Evolutionary conservation across 2,329 filamentous ascomycete genomes (phyloP).

Genomic region (Biscogniauxia sp.): DNA sequence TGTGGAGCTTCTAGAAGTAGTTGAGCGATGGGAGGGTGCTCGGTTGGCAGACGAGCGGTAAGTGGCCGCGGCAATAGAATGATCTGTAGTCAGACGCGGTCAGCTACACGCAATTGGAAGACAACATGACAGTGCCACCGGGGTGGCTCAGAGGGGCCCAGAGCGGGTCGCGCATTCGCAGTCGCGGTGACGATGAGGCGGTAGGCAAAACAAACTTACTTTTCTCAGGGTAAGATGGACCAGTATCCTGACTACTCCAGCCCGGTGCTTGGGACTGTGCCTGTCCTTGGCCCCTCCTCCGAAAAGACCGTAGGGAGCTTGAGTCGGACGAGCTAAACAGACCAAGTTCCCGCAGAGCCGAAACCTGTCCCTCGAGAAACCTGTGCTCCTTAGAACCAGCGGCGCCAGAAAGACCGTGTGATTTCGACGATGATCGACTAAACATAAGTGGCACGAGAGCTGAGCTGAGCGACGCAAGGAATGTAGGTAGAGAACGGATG

Average conservation of each 20-base stretch:
- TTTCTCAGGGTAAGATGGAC: slow-evolving; percentile 40
- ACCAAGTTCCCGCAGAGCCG: slow-evolving; percentile 38
- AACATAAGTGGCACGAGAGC: slow-evolving; percentile 40
- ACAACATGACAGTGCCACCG: slow-evolving; percentile 1
- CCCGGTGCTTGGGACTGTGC: slow-evolving; percentile 10
- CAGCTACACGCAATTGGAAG: slow-evolving; percentile 20
- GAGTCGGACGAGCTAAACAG: slow-evolving; percentile 41
- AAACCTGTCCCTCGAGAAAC: slow-evolving; percentile 35
- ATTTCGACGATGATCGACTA: slow-evolving; percentile 42
- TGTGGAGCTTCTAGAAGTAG: slow-evolving; percentile 36
- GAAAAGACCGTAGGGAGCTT: slow-evolving; percentile 30
- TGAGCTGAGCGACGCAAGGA: slow-evolving; percentile 10
- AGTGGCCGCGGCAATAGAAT: slow-evolving; percentile 37
- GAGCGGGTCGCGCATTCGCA: background rate
- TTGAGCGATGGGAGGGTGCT: slow-evolving; percentile 40
- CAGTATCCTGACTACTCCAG: slow-evolving; percentile 27
- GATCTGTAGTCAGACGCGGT: slow-evolving; percentile 32
- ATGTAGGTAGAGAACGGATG: slow-evolving; percentile 6
- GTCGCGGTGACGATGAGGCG: slow-evolving; percentile 11
- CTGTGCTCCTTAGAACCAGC: slow-evolving; percentile 36
- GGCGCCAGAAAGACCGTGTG: slow-evolving; percentile 31
- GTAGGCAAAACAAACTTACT: slow-evolving; percentile 33
- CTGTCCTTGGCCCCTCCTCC: slow-evolving; percentile 18
- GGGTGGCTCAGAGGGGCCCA: slow-evolving; percentile 4
- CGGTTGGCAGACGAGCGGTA: slow-evolving; percentile 30